These are phyloP conservation scores for Annona cherimola DNA, from an alignment of 164 flowering plant genomes.

Conservation along the genomic window DNA sequence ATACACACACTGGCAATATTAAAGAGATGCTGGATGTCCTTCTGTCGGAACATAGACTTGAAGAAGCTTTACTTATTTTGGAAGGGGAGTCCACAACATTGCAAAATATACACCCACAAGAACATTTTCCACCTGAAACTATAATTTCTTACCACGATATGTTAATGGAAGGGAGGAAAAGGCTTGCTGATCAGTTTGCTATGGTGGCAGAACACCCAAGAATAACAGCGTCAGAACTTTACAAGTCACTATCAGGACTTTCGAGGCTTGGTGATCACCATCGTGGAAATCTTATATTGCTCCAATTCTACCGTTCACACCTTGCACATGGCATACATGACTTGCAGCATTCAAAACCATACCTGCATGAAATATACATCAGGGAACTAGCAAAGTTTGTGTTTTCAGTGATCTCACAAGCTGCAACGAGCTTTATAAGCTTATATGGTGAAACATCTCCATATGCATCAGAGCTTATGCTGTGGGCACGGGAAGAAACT, in stretches of 20 bases:
- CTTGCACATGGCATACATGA: constrained; percentile 31
- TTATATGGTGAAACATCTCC: constrained; percentile 47
- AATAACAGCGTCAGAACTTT: constrained; percentile 45
- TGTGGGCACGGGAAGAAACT: constrained; percentile 58
- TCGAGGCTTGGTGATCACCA: constrained; percentile 42
- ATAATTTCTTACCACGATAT: constrained; percentile 27
- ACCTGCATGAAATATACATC: constrained; percentile 24
- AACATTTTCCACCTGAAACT: constrained; percentile 18
- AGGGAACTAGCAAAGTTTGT: constrained; percentile 43
- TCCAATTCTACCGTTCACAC: constrained; percentile 48
- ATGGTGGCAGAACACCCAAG: constrained; percentile 44
- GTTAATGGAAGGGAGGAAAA: constrained; percentile 39
- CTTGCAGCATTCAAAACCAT: constrained; percentile 33
- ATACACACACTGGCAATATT: constrained; percentile 30
- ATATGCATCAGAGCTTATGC: constrained; percentile 41
- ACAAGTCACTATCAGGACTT: constrained; percentile 43
- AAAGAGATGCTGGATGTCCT: constrained; percentile 48
- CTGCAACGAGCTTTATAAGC: constrained; percentile 43
- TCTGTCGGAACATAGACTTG: constrained; percentile 44
- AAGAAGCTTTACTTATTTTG: constrained; percentile 47
- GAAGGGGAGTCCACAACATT: constrained; percentile 32
- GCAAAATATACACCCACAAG: constrained; percentile 23
- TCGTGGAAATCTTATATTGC: constrained; percentile 42
- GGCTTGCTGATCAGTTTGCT: constrained; percentile 34
- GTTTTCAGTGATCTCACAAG: constrained; percentile 63